These are phyloP conservation scores for Cunninghamia lanceolata DNA, from an alignment of 75 land plant species.

Conservation along the genomic window DNA sequence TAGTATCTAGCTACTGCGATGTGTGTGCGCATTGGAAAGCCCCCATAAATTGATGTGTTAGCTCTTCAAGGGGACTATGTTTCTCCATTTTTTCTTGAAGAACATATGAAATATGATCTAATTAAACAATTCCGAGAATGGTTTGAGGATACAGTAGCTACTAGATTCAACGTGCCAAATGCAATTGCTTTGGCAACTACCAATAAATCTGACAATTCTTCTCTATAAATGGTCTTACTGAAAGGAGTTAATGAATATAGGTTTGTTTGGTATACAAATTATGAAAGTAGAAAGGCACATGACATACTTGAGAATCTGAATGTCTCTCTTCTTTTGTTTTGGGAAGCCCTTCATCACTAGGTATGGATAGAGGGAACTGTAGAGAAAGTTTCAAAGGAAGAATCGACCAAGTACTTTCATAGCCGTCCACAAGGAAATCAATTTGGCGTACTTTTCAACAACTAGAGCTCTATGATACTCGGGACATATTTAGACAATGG, in stretches of 20 bases:
- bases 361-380: no score
- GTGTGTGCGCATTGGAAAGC: conserved; percentile 93
- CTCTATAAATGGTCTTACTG: conserved; percentile 83
- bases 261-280: conserved; percentile 98
- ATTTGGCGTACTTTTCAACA: no score
- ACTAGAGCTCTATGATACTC: no score
- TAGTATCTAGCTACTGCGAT: conserved; percentile 82
- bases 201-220: conserved; percentile 69
- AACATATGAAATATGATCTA: conserved; percentile 64
- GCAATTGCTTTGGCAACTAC: conserved; percentile 94
- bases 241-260: conserved; percentile 90
- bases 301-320: conserved; percentile 79
- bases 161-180: conserved; percentile 88
- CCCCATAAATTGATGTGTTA: conserved; percentile 70
- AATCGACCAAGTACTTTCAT: no score
- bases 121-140: conserved; percentile 84
- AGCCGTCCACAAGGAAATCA: no score
- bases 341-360: conserved; percentile 82
- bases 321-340: conserved; percentile 87
- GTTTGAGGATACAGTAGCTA: conserved; percentile 97
- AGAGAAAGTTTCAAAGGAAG: no score
- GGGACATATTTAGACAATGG: no score
- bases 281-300: conserved; percentile 72
- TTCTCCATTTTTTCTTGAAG: conserved; percentile 77
- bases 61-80: conserved; percentile 80